Percentiles rank a stretch among this genome's conserved stretches.
Conservation (phyloP, 2,329 filamentous ascomycete species). For the Xylariales sp. region DNA sequence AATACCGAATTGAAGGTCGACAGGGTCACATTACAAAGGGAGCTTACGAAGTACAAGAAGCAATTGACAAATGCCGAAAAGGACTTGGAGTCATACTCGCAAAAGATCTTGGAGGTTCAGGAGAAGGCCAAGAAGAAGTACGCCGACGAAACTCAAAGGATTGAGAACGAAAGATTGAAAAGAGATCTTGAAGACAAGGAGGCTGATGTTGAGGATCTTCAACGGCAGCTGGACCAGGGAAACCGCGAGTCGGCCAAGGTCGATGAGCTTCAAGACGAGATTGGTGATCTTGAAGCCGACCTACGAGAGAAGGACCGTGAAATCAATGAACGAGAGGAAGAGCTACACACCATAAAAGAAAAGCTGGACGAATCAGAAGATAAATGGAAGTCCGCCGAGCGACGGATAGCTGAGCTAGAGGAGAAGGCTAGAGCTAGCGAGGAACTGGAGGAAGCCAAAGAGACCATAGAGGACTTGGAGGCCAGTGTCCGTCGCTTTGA, state of each 20-base stretch:
- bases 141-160: constrained; percentile 63
- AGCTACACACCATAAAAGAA: constrained; percentile 44
- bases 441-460: constrained; percentile 51
- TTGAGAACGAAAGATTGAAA: constrained; percentile 54
- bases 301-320: constrained; percentile 70
- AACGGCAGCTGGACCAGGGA: constrained; percentile 52
- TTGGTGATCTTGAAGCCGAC: constrained; percentile 71
- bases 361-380: constrained; percentile 47
- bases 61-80: constrained; percentile 76
- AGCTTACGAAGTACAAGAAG: constrained; percentile 83
- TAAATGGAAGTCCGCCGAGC: constrained; percentile 51
- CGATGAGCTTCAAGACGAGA: constrained; percentile 65
- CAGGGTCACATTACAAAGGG: constrained; percentile 82
- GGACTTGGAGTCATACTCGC: constrained; percentile 77
- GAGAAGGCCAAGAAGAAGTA: constrained; percentile 75
- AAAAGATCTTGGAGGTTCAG: constrained; percentile 77
- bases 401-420: constrained; percentile 50
- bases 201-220: constrained; percentile 56
- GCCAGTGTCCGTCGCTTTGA: constrained; percentile 48
- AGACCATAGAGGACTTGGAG: constrained; percentile 56
- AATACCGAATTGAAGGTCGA: constrained; percentile 94
- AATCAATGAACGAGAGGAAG: constrained; percentile 61
- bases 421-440: constrained; percentile 48
- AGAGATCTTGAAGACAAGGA: constrained; percentile 54
- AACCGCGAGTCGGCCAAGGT: constrained; percentile 54